phyloP scores from a whole-genome alignment of 2,329 filamentous ascomycete genomes.

The Celoporthe dispersa region DNA sequence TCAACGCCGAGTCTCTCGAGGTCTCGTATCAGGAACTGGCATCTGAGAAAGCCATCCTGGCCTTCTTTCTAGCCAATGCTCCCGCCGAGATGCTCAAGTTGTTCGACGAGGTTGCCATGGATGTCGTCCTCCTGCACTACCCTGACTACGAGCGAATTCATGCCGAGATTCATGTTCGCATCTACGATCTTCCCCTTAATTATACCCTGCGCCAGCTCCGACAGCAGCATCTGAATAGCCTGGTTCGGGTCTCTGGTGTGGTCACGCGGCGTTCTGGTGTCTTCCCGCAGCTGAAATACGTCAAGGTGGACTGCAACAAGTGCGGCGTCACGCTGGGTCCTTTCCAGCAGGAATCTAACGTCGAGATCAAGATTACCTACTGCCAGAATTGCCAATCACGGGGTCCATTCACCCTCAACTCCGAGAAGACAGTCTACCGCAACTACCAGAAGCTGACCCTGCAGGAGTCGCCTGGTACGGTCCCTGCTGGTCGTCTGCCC shows the following conservation, averaged over 20 bases:
- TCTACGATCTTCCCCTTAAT: constrained; percentile 90
- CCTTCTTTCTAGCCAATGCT: constrained; percentile 94
- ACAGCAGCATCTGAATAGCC: constrained; percentile 93
- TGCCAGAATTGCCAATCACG: constrained; percentile 96
- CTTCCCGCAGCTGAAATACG: constrained; percentile 96
- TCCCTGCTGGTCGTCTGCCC: constrained; percentile 91
- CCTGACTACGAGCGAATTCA: constrained; percentile 98
- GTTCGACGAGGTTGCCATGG: constrained; percentile 96
- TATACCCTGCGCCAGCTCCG: constrained; percentile 95
- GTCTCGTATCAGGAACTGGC: constrained; percentile 94
- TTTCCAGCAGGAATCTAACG: constrained; percentile 96
- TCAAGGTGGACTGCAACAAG: constrained; percentile 96
- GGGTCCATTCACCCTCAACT: constrained; percentile 93
- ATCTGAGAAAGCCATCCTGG: constrained; percentile 87
- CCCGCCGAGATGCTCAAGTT: constrained; percentile 94
- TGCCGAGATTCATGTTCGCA: constrained; percentile 95
- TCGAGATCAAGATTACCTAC: constrained; percentile 94
- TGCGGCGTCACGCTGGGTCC: constrained; percentile 90
- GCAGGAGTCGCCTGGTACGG: constrained; percentile 95
- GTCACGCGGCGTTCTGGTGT: constrained; percentile 94
- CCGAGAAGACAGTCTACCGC: constrained; percentile 96
- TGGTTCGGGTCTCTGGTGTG: constrained; percentile 92
- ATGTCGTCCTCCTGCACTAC: constrained; percentile 93
- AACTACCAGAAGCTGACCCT: constrained; percentile 98
- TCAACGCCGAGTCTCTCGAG: constrained; percentile 95